A percentile compares a stretch with the other conserved stretches of the same genome.
phyloP scores from a whole-genome alignment of 2,329 filamentous ascomycete genomes.

The Zarea fungicola region DNA sequence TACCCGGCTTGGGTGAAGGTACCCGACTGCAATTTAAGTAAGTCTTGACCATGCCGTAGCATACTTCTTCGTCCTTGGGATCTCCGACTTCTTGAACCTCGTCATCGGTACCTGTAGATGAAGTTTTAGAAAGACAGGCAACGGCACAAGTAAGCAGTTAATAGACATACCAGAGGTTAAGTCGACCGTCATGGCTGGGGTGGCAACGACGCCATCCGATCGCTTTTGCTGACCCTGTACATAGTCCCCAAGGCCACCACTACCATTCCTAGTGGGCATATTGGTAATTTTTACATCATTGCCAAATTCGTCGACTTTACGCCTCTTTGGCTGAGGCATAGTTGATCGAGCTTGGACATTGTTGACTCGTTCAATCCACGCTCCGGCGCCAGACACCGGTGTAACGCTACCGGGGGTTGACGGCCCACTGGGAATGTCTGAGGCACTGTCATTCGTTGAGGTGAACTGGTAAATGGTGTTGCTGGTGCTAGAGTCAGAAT shows the following conservation, averaged over 20 bases:
- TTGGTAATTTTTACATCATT: slow-evolving; percentile 33
- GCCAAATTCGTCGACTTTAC: slow-evolving; percentile 49
- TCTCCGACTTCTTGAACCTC: slow-evolving; percentile 55
- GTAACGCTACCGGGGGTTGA: slow-evolving; percentile 27
- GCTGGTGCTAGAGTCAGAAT: slow-evolving; percentile 24
- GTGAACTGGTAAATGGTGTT: slow-evolving; percentile 39
- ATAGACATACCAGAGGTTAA: slow-evolving; percentile 45
- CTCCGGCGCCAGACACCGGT: slow-evolving; percentile 40
- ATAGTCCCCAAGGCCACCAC: slow-evolving; percentile 59
- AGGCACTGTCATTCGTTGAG: slow-evolving; percentile 29
- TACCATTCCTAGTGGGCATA: slow-evolving; percentile 34
- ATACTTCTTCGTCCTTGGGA: slow-evolving; percentile 65
- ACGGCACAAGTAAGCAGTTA: slow-evolving; percentile 19
- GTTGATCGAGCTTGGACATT: slow-evolving; percentile 62
- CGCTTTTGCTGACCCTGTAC: slow-evolving; percentile 56
- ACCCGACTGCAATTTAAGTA: slow-evolving; percentile 62
- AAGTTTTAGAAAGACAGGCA: slow-evolving; percentile 9
- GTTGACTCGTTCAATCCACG: slow-evolving; percentile 71
- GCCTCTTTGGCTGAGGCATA: slow-evolving; percentile 58
- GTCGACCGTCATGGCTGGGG: slow-evolving; percentile 47
- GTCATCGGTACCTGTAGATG: slow-evolving; percentile 41
- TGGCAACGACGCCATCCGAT: slow-evolving; percentile 24
- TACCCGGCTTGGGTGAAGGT: slow-evolving; percentile 62
- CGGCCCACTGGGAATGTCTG: slow-evolving; percentile 27
- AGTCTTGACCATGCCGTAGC: slow-evolving; percentile 71